Conservation (phyloP, 176 grass and related monocot species). For the Carex myosuroides region DNA sequence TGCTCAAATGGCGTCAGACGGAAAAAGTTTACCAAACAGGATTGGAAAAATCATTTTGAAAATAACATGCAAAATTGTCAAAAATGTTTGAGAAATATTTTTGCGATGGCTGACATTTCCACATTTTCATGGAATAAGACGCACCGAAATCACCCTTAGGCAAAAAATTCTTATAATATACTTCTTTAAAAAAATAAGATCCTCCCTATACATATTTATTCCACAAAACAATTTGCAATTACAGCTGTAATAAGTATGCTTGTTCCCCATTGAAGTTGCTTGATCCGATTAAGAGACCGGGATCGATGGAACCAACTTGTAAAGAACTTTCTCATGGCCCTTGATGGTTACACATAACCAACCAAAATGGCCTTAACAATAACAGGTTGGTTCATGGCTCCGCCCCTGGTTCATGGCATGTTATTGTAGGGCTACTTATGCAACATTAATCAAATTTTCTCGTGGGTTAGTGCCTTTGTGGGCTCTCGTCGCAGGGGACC, state of each 20-base stretch:
- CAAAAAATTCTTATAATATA: too few species aligned
- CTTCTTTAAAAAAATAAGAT: too few species aligned
- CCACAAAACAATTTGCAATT: background rate
- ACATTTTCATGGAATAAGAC: background rate
- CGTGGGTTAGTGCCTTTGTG: conserved; percentile 1
- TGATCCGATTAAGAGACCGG: background rate
- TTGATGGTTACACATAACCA: conserved; percentile 14
- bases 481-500: background rate
- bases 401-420: background rate
- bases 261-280: background rate
- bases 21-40: too few species aligned
- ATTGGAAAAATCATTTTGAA: too few species aligned
- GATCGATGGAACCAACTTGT: background rate
- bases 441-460: conserved; percentile 7
- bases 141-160: too few species aligned
- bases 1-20: too few species aligned
- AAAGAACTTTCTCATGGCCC: background rate
- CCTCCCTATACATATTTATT: too few species aligned
- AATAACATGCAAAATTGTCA: too few species aligned
- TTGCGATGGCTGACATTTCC: background rate
- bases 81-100: background rate
- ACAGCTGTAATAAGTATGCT: background rate
- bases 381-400: background rate
- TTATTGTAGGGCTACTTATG: background rate
- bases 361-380: conserved; percentile 12